These are phyloP conservation scores for Suillus clintonianus DNA, from an alignment of 768 basidiomycete species.

Conservation along the genomic window DNA sequence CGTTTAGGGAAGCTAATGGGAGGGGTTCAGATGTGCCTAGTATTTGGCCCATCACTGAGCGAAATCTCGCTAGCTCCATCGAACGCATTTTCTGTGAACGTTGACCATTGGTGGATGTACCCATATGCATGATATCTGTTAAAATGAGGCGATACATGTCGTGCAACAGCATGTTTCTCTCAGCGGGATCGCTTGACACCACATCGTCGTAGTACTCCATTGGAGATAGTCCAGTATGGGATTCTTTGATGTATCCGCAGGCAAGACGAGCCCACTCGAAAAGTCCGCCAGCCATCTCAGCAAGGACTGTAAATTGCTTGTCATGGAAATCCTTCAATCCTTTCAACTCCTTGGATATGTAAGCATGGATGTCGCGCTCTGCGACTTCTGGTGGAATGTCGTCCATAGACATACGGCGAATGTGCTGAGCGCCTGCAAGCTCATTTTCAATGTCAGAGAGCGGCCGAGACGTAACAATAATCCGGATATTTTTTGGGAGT, in stretches of 20 bases:
- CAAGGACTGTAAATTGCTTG: neutral
- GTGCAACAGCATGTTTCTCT: neutral
- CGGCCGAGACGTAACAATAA: conserved; percentile 10
- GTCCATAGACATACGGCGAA: neutral
- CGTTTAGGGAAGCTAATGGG: neutral
- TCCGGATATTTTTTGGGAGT: conserved; percentile 7
- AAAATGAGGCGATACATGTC: conserved; percentile 2
- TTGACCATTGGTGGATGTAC: too few relatives aligned
- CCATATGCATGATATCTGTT: neutral
- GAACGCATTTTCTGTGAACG: too few relatives aligned
- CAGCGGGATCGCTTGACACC: neutral
- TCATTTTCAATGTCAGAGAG: neutral
- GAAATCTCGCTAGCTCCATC: neutral
- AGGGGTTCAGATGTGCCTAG: neutral
- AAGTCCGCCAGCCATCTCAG: neutral
- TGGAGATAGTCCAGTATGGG: neutral
- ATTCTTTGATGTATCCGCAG: neutral
- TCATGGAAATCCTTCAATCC: neutral
- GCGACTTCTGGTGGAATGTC: neutral
- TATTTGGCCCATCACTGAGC: neutral
- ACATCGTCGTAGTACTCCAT: neutral
- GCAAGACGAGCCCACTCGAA: neutral
- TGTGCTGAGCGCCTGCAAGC: neutral
- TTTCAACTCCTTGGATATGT: neutral
- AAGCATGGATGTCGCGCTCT: neutral